These are phyloP conservation scores for Talaromyces piceae DNA, from an alignment of 2,329 filamentous ascomycete species.

Conservation along the genomic window DNA sequence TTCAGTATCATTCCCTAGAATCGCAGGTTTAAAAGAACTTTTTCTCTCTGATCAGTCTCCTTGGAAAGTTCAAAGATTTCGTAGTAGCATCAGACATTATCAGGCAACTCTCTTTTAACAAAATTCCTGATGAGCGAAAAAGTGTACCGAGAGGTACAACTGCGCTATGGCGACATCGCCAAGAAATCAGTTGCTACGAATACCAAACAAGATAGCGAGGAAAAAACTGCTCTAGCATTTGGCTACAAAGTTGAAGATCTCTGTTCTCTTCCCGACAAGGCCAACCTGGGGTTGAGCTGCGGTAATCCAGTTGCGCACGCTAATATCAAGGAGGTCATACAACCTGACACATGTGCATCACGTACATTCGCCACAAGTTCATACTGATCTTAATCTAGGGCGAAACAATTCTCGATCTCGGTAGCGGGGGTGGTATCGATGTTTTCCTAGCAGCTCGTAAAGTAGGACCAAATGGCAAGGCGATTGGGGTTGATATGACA, in stretches of 20 bases:
- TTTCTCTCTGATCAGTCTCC: too few species aligned
- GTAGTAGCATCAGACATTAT: too few species aligned
- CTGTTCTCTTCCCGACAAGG: constrained; percentile 36
- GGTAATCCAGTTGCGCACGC: constrained; percentile 48
- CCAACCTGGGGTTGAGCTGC: constrained; percentile 50
- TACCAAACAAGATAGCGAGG: constrained; percentile 27
- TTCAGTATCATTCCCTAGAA: too few species aligned
- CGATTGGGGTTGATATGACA: constrained; percentile 55
- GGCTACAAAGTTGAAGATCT: constrained; percentile 47
- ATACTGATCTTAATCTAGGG: constrained; percentile 31
- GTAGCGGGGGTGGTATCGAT: constrained; percentile 53
- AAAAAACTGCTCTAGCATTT: constrained; percentile 44
- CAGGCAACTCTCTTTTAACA: too few species aligned
- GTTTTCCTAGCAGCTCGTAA: constrained; percentile 47
- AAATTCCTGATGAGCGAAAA: not conserved
- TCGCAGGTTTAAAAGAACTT: too few species aligned
- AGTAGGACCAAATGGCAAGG: constrained; percentile 43
- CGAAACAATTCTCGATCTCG: constrained; percentile 52
- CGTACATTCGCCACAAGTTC: not conserved
- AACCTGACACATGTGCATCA: not conserved
- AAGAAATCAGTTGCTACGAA: constrained; percentile 18
- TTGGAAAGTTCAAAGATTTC: too few species aligned
- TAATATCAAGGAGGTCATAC: constrained; percentile 37
- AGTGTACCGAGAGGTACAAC: constrained; percentile 1
- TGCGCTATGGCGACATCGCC: constrained; percentile 7